These are phyloP conservation scores for Yamadazyma membranifaciens DNA, from an alignment of 1,139 yeast genomes.

Conservation along the genomic window DNA sequence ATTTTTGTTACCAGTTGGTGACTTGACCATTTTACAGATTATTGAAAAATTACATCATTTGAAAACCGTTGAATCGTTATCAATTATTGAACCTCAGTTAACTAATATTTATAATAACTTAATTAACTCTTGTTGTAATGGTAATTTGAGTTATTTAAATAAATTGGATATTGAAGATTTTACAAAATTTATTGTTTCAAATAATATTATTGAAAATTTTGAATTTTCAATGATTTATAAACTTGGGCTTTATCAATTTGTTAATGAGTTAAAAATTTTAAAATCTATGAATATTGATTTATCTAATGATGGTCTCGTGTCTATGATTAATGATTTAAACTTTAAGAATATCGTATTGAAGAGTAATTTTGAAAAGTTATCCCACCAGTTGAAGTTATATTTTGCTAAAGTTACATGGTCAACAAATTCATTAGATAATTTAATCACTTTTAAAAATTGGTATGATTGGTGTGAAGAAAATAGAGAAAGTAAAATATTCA, in stretches of 20 bases:
- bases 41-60: slow-evolving; percentile 8
- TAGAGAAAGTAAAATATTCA: slow-evolving; percentile 8
- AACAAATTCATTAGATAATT: slow-evolving; percentile 10
- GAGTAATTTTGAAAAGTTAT: slow-evolving; percentile 8
- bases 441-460: slow-evolving; percentile 15
- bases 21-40: slow-evolving; percentile 4
- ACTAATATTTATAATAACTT: slow-evolving; percentile 5
- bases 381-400: slow-evolving; percentile 5
- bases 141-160: slow-evolving; percentile 7
- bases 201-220: slow-evolving; percentile 14
- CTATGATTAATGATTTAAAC: slow-evolving; percentile 3
- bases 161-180: slow-evolving; percentile 3
- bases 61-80: background rate
- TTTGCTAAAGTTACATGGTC: slow-evolving; percentile 12
- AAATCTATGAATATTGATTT: slow-evolving; percentile 11
- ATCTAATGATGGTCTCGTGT: slow-evolving; percentile 4
- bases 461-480: slow-evolving; percentile 17
- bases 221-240: slow-evolving; percentile 19
- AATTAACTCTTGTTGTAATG: slow-evolving; percentile 9
- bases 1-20: slow-evolving; percentile 4
- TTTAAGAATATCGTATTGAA: slow-evolving; percentile 9
- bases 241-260: slow-evolving; percentile 12
- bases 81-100: slow-evolving; percentile 3
- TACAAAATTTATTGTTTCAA: slow-evolving; percentile 16
- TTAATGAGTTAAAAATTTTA: slow-evolving; percentile 17